Base-by-base conservation (phyloP, 768 basidiomycete species). In the Mycena maculata region DNA sequence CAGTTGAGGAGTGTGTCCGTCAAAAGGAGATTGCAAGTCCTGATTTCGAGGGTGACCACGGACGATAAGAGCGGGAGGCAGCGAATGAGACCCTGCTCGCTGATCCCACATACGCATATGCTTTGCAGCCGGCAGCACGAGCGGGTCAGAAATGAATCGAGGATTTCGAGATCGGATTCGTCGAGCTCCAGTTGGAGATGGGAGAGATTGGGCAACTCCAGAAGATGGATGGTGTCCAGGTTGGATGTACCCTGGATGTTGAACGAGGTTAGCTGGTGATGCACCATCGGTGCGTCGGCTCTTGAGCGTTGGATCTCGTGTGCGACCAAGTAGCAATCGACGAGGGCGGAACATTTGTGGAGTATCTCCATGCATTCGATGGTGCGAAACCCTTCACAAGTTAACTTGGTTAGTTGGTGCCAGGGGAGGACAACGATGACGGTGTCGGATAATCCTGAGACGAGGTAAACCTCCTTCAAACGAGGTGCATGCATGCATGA, bases 371-470 rank as follows among this genome's bases (percentile, higher is more conserved):
- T 1, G n/a, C 48, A 50, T 25, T 31, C 27, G n/a, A 20, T 7
- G 47, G 39, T 41, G 10, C 25, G 3, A 33, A 62, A 45, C 27
- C 16, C n/a, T 20, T 44, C 5, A 42, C 50, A 53, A 22, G 31
- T 62, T 31, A 62, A 50, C 6, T 27, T 53, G 28, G 41, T 62
- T 2, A 62, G 31, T 30, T 62, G 60, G 39, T 62, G 41, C 52
- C 60, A 52, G 1, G 60, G 41, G 23, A 62, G 60, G 8, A 42
- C 9, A 15, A 62, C 27, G 22, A 27, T 5, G 28, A 22, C 18
- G n/a, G 27, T 7, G 41, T 44, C 42, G 0, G 8, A 13, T 6
- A 10, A 25, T 28, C 28, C n/a, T n/a, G 41, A n/a, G 20, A 33
- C 20, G 20, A 57, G 39, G 20, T 23, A 30, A 25, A 45, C 50